Evolutionary conservation across 768 basidiomycete genomes (phyloP), one percentile per base, ranked within the genome.

Genomic region (Panaeolus cyanescens): DNA sequence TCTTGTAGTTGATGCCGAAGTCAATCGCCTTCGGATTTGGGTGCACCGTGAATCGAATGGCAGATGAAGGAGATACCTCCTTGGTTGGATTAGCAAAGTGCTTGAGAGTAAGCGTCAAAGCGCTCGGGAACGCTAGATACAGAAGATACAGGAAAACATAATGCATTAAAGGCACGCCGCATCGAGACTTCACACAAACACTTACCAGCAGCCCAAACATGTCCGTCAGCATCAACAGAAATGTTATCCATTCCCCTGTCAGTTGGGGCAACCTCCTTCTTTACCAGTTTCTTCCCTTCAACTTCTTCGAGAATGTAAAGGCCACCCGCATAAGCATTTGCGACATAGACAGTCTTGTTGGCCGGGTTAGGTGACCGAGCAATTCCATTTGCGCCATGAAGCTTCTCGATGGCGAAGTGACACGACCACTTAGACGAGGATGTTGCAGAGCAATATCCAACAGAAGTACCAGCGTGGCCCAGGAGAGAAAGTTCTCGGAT

Each of bases 291-390:
- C 62, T 90, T 73, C 62, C 92, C 87, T 2, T 75, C 72, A 65
- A 87, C 85, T 55, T 75, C 72, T 65, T 91, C 86, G 25, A 91
- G 74, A 45, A 89, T 74, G 34, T 69, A 77, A 32, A 92, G 66
- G 9, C 71, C 73, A 2, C 86, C 86, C 1, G 65, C 62, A n/a
- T 78, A 40, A 13, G 70, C 69, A 62, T 80, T 83, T 3, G 77
- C 80, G 19, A 90, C 84, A 67, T 90, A 92, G 63, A 90, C 74
- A 0, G 86, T 87, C 19, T 83, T 86, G 62, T 90, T 87, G 25
- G 9, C 22, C 30, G 45, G 10, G 25, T 50, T 50, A 8, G 73
- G 68, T 9, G 81, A 83, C 30, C 75, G 75, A 7, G 79, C 78
- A 56, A 91, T 89, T 7, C 91, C 91, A 67, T 92, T 92, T 62